Evolutionary conservation across 345 rosid species (phyloP).

Genomic region (Lumnitzera racemosa): DNA sequence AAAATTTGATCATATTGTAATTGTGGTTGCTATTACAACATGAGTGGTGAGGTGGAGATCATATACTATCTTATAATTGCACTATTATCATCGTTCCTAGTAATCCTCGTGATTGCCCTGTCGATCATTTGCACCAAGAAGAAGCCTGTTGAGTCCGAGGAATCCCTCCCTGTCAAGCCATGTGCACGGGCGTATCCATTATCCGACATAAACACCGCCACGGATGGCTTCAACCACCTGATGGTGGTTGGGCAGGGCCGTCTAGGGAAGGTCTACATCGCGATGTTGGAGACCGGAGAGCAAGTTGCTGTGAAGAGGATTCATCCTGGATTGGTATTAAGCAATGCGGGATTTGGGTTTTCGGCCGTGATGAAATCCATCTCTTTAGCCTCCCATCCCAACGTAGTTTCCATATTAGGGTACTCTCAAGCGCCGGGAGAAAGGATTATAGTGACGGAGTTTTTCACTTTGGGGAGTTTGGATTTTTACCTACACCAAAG

Average conservation of each 20-base stretch:
- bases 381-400: slow-evolving; percentile 55
- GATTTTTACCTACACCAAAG: slow-evolving; percentile 46
- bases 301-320: slow-evolving; percentile 68
- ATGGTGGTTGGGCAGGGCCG: slow-evolving; percentile 57
- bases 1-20: not conserved
- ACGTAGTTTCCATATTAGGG: slow-evolving; percentile 59
- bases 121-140: slow-evolving; percentile 43
- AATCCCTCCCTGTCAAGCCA: slow-evolving; percentile 27
- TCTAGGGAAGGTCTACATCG: slow-evolving; percentile 66
- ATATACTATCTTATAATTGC: slow-evolving; percentile 41
- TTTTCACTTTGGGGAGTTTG: slow-evolving; percentile 38
- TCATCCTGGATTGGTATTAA: slow-evolving; percentile 57
- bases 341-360: slow-evolving; percentile 67
- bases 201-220: slow-evolving; percentile 62
- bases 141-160: slow-evolving; percentile 45
- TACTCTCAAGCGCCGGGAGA: slow-evolving; percentile 85
- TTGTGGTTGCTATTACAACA: slow-evolving; percentile 7
- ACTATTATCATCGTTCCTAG: slow-evolving; percentile 33
- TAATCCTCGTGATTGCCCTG: slow-evolving; percentile 39
- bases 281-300: slow-evolving; percentile 25
- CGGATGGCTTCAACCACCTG: slow-evolving; percentile 54
- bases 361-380: slow-evolving; percentile 47
- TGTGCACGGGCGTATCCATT: slow-evolving; percentile 32
- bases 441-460: slow-evolving; percentile 55
- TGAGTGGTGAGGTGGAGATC: slow-evolving; percentile 32